These are phyloP conservation scores for Fusarium verrucosum DNA, from an alignment of 2,329 filamentous ascomycete species.

Conservation along the genomic window DNA sequence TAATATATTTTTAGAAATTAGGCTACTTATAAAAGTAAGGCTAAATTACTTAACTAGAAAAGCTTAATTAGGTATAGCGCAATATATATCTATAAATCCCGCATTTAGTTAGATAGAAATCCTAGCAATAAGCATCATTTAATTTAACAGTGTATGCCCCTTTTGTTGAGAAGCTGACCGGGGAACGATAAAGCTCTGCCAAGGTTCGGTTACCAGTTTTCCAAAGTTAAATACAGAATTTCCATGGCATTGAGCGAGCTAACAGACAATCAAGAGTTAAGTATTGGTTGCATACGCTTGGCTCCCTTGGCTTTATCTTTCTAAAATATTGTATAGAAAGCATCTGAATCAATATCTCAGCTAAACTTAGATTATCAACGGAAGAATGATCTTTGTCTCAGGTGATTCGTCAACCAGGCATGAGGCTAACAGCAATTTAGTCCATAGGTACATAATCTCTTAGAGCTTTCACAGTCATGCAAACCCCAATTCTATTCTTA, in stretches of 20 bases:
- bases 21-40: too few species aligned
- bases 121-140: too few species aligned
- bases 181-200: background rate
- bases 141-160: background rate
- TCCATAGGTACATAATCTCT: background rate
- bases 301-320: background rate
- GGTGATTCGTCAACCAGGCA: background rate
- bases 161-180: conserved; percentile 1
- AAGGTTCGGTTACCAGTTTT: background rate
- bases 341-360: background rate
- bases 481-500: conserved; percentile 13
- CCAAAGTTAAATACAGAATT: background rate
- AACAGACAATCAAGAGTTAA: too few species aligned
- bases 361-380: background rate
- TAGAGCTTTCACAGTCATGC: background rate
- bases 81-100: too few species aligned
- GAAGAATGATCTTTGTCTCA: background rate
- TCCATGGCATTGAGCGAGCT: background rate
- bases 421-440: background rate
- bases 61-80: too few species aligned
- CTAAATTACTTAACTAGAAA: too few species aligned
- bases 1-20: too few species aligned
- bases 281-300: background rate
- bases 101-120: too few species aligned
- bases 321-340: background rate